These are phyloP conservation scores for Candida tibetensis DNA, from an alignment of 805 yeast genomes.

Conservation along the genomic window DNA sequence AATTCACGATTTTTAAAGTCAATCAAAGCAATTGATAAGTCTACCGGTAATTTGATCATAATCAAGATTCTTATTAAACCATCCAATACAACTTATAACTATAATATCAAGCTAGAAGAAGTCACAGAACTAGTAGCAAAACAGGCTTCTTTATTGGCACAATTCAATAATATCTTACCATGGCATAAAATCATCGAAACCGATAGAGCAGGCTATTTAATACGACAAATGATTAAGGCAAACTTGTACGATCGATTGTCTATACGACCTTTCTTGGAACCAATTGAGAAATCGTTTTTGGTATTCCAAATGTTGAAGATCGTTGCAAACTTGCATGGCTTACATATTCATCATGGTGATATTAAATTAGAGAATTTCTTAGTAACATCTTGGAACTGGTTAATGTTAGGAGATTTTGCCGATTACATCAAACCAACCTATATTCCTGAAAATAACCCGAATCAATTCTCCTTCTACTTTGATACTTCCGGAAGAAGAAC, in stretches of 20 bases:
- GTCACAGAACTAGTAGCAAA: slow-evolving; percentile 27
- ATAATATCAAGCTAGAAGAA: slow-evolving; percentile 22
- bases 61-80: slow-evolving; percentile 86
- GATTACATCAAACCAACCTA: slow-evolving; percentile 71
- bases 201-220: slow-evolving; percentile 85
- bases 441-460: slow-evolving; percentile 90
- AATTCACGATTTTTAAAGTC: slow-evolving; percentile 85
- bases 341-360: slow-evolving; percentile 79
- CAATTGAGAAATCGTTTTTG: slow-evolving; percentile 80
- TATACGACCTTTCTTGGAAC: slow-evolving; percentile 81
- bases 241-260: slow-evolving; percentile 86
- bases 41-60: slow-evolving; percentile 62
- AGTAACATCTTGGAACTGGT: slow-evolving; percentile 88
- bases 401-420: slow-evolving; percentile 78
- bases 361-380: slow-evolving; percentile 86
- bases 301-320: slow-evolving; percentile 74
- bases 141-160: slow-evolving; percentile 40
- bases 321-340: slow-evolving; percentile 59
- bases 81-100: slow-evolving; percentile 22
- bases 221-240: slow-evolving; percentile 75
- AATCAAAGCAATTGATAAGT: slow-evolving; percentile 67
- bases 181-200: slow-evolving; percentile 78
- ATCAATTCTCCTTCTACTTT: slow-evolving; percentile 86
- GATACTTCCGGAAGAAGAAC: slow-evolving; percentile 84
- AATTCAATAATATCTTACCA: slow-evolving; percentile 63